A percentile compares a stretch with the other conserved stretches of the same genome.
Evolutionary conservation across 805 yeast genomes (phyloP).

Genomic region (Kluyveromyces siamensis): DNA sequence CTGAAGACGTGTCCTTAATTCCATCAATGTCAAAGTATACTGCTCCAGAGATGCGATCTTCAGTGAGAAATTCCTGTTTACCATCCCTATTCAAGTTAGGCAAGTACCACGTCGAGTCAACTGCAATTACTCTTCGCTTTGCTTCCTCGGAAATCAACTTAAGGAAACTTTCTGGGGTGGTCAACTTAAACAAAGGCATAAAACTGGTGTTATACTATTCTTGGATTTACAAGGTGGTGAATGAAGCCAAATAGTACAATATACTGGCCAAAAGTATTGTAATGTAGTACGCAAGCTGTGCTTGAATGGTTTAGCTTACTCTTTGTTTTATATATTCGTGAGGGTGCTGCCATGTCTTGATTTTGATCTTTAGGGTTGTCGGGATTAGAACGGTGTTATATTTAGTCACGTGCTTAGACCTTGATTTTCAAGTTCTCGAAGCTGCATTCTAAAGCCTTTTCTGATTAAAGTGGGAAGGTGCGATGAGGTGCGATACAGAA

Average conservation of each 20-base stretch:
- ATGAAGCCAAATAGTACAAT: not conserved
- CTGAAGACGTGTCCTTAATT: constrained; percentile 46
- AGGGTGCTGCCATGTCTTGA: not conserved
- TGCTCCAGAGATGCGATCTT: constrained; percentile 55
- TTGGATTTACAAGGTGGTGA: not conserved
- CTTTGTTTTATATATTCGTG: no score
- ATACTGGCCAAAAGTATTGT: not conserved
- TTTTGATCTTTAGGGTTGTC: not conserved
- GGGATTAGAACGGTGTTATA: not conserved
- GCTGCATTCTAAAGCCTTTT: no score
- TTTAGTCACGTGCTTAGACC: not conserved
- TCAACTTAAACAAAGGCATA: constrained; percentile 21
- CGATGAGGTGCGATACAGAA: not conserved
- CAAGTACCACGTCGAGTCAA: constrained; percentile 91
- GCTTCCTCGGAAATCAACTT: constrained; percentile 17
- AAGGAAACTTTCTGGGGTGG: constrained; percentile 20
- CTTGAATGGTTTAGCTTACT: not conserved
- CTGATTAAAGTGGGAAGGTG: not conserved
- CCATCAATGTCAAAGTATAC: constrained; percentile 73
- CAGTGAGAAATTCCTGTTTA: constrained; percentile 41
- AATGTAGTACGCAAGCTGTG: not conserved
- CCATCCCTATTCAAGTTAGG: constrained; percentile 64
- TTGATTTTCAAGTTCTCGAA: not conserved
- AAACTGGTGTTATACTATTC: not conserved
- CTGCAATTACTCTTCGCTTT: constrained; percentile 38